Conservation (phyloP, 2,329 filamentous ascomycete species). For the Trichoderma gracile region DNA sequence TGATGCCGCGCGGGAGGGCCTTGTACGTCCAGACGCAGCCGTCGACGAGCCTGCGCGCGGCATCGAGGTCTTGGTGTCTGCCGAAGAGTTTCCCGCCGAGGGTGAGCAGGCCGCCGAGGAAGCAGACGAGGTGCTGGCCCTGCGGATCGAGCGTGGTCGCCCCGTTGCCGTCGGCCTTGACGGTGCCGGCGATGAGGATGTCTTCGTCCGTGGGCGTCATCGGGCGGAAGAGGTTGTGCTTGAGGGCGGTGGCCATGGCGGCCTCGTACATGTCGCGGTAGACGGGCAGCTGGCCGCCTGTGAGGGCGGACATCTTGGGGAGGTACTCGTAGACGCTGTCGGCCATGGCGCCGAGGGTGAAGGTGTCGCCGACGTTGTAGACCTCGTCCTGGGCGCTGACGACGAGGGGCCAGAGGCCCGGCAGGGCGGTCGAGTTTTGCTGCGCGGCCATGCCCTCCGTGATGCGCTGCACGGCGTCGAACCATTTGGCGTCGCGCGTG, state of each 20-base stretch:
- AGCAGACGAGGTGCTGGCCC: slow-evolving; percentile 62
- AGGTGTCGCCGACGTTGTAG: slow-evolving; percentile 43
- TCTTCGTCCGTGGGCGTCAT: slow-evolving; percentile 62
- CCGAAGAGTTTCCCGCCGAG: slow-evolving; percentile 60
- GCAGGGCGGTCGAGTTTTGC: slow-evolving; percentile 67
- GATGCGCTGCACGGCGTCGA: slow-evolving; percentile 71
- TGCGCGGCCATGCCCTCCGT: slow-evolving; percentile 64
- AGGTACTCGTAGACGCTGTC: slow-evolving; percentile 63
- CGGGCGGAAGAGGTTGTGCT: slow-evolving; percentile 69
- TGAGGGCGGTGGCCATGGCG: slow-evolving; percentile 59
- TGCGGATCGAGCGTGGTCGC: slow-evolving; percentile 47
- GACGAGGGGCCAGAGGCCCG: slow-evolving; percentile 71
- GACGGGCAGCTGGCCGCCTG: slow-evolving; percentile 59
- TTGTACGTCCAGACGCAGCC: slow-evolving; percentile 60
- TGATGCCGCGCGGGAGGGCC: slow-evolving; percentile 54
- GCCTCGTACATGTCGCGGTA: slow-evolving; percentile 66
- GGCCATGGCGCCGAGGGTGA: slow-evolving; percentile 52
- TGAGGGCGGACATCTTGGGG: slow-evolving; percentile 62
- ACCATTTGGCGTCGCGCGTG: slow-evolving; percentile 69
- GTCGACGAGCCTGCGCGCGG: slow-evolving; percentile 50
- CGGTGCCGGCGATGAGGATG: slow-evolving; percentile 63
- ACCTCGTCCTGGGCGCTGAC: slow-evolving; percentile 59
- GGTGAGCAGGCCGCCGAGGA: slow-evolving; percentile 64
- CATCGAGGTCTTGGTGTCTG: slow-evolving; percentile 46
- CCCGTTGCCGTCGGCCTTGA: slow-evolving; percentile 41